Conservation (phyloP, 805 yeast species). For the Cyberlindnera samutprakarnensis region DNA sequence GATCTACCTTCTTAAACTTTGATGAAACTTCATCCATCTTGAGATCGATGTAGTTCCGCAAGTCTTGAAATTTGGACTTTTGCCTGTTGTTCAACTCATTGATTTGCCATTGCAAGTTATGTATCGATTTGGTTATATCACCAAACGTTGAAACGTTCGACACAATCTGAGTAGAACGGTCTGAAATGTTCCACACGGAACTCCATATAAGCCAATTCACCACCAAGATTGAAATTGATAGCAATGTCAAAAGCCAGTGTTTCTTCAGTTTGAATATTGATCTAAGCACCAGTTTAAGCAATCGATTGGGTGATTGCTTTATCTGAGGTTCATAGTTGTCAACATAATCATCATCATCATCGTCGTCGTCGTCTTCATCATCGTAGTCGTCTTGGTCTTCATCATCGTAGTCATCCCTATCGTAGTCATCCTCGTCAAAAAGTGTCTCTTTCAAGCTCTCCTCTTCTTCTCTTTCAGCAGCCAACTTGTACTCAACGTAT, state of each 20-base stretch:
- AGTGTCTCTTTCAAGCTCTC: slow-evolving; percentile 5
- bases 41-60: slow-evolving; percentile 14
- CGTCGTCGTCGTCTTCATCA: slow-evolving; percentile 2
- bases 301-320: not conserved
- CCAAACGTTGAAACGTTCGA: slow-evolving; percentile 10
- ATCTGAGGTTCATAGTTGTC: not conserved
- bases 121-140: slow-evolving; percentile 17
- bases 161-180: slow-evolving; percentile 5
- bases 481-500: slow-evolving; percentile 5
- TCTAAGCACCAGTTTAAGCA: not conserved
- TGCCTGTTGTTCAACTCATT: slow-evolving; percentile 16
- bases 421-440: slow-evolving; percentile 1
- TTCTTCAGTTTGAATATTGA: not conserved
- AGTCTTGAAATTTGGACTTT: slow-evolving; percentile 13
- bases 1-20: slow-evolving; percentile 8
- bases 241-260: not conserved
- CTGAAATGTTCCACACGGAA: not conserved
- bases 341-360: not conserved
- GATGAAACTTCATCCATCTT: slow-evolving; percentile 12
- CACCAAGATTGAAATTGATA: not conserved
- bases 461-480: not conserved
- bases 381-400: slow-evolving; percentile 2
- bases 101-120: slow-evolving; percentile 19
- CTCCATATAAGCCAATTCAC: not conserved
- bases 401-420: slow-evolving; percentile 2